Evolutionary conservation across 2,329 filamentous ascomycete genomes (phyloP), one percentile per base, ranked within the genome.

Genomic region (Aspergillus japonicus): DNA sequence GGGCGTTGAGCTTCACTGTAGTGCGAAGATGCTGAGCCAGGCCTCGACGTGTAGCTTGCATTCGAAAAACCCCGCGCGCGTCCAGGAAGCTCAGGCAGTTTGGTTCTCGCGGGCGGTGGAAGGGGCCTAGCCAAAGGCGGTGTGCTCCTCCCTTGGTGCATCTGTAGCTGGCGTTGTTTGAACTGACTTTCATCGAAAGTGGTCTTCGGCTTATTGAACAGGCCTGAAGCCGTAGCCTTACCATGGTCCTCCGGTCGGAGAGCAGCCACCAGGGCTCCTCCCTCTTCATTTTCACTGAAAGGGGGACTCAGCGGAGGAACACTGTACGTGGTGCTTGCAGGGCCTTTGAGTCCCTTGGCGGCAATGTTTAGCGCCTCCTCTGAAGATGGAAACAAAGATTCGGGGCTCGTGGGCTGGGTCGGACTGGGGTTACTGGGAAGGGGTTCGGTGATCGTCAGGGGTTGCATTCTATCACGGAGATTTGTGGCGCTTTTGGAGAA

Each of bases 181-280:
- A 91, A 97, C 69, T 91, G 90, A 21, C 89, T 86, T 69, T 97
- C 93, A 68, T 96, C 91, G 66, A 95, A 96, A 7, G 87, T 85
- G 54, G 89, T 85, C 2, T 80, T 78, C 1, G 92, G 90, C 70
- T 92, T 92, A 64, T 89, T 89, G 73, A 89, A 89, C 0, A 86
- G 79, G 31, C 87, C 86, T 75, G 87, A 80, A 0, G 91, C 89
- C 0, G 91, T 96, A 5, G 91, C 90, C 71, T 95, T 96, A 54
- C 90, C 91, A 50, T 86, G 81, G 66, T 96, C 93, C 63, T 87
- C 87, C 0, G 90, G 88, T 61, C 91, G 86, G 12, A 95, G 83
- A 8, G 88, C 83, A 47, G 82, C 81, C 14, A 78, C 76, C 14
- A 96, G 81, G 1, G 83, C 73, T 1, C 83, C 77, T 16, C 82